Percentiles rank a stretch among this genome's conserved stretches.
phyloP scores from a whole-genome alignment of 2,329 filamentous ascomycete genomes.

The Trichocomaceae sp. region DNA sequence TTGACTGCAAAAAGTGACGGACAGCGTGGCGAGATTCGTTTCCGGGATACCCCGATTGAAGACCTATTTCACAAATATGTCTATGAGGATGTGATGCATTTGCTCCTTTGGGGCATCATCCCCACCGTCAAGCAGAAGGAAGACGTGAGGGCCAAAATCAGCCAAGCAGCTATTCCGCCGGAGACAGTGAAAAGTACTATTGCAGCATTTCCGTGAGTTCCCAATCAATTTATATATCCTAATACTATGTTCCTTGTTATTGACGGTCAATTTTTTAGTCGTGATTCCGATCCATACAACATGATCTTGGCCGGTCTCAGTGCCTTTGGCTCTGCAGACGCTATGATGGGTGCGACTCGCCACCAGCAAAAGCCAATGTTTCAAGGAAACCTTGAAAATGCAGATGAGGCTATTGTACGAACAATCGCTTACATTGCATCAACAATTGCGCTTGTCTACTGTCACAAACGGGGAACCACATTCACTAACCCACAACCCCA shows the following conservation, averaged over 20 bases:
- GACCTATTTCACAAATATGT: constrained; percentile 44
- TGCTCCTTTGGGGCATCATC: constrained; percentile 49
- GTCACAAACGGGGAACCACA: constrained; percentile 47
- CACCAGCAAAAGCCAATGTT: constrained; percentile 5
- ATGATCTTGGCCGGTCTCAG: background rate
- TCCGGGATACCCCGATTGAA: constrained; percentile 50
- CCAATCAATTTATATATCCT: too few species aligned
- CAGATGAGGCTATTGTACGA: constrained; percentile 48
- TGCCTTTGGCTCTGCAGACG: background rate
- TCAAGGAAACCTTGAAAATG: constrained; percentile 39
- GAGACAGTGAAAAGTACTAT: constrained; percentile 42
- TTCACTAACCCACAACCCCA: constrained; percentile 46
- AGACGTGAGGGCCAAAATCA: background rate
- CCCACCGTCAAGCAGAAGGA: constrained; percentile 28
- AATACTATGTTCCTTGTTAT: too few species aligned
- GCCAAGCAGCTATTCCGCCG: constrained; percentile 13
- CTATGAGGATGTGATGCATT: constrained; percentile 46
- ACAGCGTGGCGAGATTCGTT: constrained; percentile 27
- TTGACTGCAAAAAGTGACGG: background rate
- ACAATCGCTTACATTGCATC: constrained; percentile 40
- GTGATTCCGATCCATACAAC: too few species aligned
- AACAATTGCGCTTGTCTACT: constrained; percentile 47
- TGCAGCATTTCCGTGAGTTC: constrained; percentile 21
- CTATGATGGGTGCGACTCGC: background rate
- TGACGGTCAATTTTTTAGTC: too few species aligned